Evolutionary conservation across 2,329 filamentous ascomycete genomes (phyloP).

Genomic region (Aspergillus chevalieri): DNA sequence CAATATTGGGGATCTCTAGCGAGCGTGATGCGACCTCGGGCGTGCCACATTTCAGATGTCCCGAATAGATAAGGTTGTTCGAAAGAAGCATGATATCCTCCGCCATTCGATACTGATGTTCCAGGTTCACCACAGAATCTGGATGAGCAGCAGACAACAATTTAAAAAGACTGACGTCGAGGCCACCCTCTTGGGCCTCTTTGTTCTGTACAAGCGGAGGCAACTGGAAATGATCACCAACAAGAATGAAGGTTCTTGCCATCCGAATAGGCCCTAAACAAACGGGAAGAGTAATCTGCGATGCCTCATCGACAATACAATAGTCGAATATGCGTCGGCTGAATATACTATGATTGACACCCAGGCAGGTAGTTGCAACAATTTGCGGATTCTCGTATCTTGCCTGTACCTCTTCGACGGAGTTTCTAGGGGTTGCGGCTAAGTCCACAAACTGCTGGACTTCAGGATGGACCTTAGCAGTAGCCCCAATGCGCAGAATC

Average conservation of each 20-base stretch:
- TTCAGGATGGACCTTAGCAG: constrained; percentile 79
- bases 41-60: constrained; percentile 81
- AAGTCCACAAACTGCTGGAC: constrained; percentile 80
- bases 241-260: constrained; percentile 86
- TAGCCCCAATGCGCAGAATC: constrained; percentile 77
- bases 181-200: constrained; percentile 73
- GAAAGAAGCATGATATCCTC: constrained; percentile 93
- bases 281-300: constrained; percentile 92
- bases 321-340: constrained; percentile 89
- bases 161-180: constrained; percentile 93
- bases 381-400: constrained; percentile 82
- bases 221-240: constrained; percentile 93
- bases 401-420: constrained; percentile 74
- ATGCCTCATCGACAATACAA: constrained; percentile 96
- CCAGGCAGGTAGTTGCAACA: constrained; percentile 90
- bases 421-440: constrained; percentile 64
- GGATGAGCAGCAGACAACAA: constrained; percentile 84
- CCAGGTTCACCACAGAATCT: constrained; percentile 78
- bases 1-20: constrained; percentile 62
- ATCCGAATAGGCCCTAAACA: constrained; percentile 91
- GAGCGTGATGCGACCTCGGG: constrained; percentile 64
- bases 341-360: constrained; percentile 84
- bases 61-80: constrained; percentile 89
- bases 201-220: constrained; percentile 92
- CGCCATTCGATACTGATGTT: constrained; percentile 97